Evolutionary conservation across 345 rosid genomes (phyloP).

Genomic region (Corymbia maculata): DNA sequence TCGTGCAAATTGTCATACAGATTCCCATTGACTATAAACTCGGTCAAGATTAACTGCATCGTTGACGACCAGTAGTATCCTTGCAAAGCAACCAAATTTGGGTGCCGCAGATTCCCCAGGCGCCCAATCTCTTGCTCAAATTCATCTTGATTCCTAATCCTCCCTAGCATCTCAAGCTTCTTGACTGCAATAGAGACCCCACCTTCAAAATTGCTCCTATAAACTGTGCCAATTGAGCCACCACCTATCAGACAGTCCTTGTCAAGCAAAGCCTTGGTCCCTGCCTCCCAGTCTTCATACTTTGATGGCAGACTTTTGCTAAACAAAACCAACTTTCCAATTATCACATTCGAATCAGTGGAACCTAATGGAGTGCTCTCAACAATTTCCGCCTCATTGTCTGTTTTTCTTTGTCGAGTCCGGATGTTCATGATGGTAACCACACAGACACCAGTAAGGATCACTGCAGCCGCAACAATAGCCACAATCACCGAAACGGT

Average conservation of each 20-base stretch:
- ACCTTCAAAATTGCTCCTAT: conserved; percentile 73
- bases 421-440: conserved; percentile 74
- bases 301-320: conserved; percentile 88
- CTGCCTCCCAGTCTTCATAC: conserved; percentile 96
- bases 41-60: conserved; percentile 75
- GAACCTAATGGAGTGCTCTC: conserved; percentile 81
- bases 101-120: conserved; percentile 64
- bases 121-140: conserved; percentile 85
- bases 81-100: conserved; percentile 68
- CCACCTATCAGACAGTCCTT: conserved; percentile 80
- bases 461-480: conserved; percentile 78
- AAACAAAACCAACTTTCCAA: conserved; percentile 87
- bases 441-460: conserved; percentile 74
- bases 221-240: conserved; percentile 87
- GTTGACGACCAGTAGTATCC: conserved; percentile 89
- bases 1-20: conserved; percentile 74
- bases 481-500: conserved; percentile 73
- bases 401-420: conserved; percentile 46
- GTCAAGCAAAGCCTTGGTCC: conserved; percentile 84
- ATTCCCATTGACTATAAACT: conserved; percentile 64
- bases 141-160: conserved; percentile 85
- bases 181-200: conserved; percentile 89
- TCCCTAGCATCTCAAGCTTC: conserved; percentile 81
- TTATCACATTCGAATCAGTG: conserved; percentile 56
- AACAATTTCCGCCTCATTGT: conserved; percentile 29